Percentiles rank a stretch among this genome's conserved stretches.
These are phyloP conservation scores for Sporisorium sorghi DNA, from an alignment of 1,284 basidiomycete species.

Conservation along the genomic window DNA sequence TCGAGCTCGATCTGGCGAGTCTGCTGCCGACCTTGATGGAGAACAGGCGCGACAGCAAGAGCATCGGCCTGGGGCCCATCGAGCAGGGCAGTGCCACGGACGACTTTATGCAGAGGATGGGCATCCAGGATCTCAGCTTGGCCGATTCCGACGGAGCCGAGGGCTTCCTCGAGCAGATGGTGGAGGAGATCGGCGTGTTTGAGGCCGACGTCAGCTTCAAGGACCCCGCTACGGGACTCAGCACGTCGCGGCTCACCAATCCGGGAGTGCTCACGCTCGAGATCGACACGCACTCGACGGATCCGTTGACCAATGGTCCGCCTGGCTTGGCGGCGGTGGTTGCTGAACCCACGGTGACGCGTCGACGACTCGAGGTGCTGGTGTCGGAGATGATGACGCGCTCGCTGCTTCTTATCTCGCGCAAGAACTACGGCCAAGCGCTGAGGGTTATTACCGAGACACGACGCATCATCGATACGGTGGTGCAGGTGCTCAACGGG, in stretches of 20 bases:
- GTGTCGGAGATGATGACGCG: constrained; percentile 66
- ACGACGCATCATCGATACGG: constrained; percentile 63
- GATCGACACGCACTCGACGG: constrained; percentile 55
- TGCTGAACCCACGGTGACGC: constrained; percentile 60
- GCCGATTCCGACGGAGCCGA: constrained; percentile 44
- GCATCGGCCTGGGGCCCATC: constrained; percentile 37
- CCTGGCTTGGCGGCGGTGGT: constrained; percentile 53
- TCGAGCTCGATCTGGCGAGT: constrained; percentile 58
- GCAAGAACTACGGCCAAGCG: constrained; percentile 61
- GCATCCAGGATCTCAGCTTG: constrained; percentile 58
- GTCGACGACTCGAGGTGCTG: constrained; percentile 60
- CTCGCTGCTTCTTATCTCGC: constrained; percentile 58
- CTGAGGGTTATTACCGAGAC: constrained; percentile 60
- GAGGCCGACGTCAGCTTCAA: constrained; percentile 62
- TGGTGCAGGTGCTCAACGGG: constrained; percentile 55
- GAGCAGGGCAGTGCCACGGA: constrained; percentile 63
- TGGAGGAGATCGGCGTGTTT: constrained; percentile 63
- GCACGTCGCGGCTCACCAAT: constrained; percentile 44
- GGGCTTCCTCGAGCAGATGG: constrained; percentile 52
- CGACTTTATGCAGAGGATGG: constrained; percentile 65
- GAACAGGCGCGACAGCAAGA: constrained; percentile 37
- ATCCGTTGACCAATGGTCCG: constrained; percentile 52
- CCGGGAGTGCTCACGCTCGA: constrained; percentile 60
- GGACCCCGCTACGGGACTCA: constrained; percentile 50
- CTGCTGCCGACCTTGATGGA: constrained; percentile 46